Percentiles rank a stretch among this genome's conserved stretches.
Conservation (phyloP, 2,329 filamentous ascomycete species). For the Zalaria sp. region DNA sequence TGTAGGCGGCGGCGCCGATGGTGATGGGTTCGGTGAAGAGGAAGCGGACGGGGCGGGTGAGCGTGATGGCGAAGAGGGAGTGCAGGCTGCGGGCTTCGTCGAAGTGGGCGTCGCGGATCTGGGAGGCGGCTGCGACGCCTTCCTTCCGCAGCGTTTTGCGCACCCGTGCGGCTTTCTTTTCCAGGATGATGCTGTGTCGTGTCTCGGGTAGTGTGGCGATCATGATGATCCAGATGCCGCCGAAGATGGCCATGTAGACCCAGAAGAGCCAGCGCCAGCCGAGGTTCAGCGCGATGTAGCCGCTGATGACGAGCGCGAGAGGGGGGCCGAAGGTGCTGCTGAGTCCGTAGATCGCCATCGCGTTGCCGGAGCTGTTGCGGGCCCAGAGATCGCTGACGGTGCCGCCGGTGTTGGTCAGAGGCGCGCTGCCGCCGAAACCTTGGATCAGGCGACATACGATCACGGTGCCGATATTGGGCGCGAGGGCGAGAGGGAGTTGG, state of each 20-base stretch:
- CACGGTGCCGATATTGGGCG: constrained; percentile 8
- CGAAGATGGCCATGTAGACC: constrained; percentile 13
- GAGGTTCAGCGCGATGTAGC: constrained; percentile 16
- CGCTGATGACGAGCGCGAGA: constrained; percentile 19
- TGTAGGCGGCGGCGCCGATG: constrained; percentile 33
- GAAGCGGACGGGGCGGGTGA: constrained; percentile 34
- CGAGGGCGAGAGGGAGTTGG: constrained; percentile 10
- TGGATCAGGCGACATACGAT: constrained; percentile 17
- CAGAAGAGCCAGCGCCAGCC: constrained; percentile 13
- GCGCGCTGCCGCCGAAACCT: constrained; percentile 18
- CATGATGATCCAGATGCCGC: constrained; percentile 11
- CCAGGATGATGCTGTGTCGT: constrained; percentile 15
- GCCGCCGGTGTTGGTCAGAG: constrained; percentile 20
- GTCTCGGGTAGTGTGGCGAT: constrained; percentile 15
- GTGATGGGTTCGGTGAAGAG: constrained; percentile 33
- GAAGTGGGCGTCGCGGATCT: constrained; percentile 9
- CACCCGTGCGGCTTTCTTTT: constrained; percentile 52
- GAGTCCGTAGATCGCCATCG: constrained; percentile 22
- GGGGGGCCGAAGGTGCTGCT: constrained; percentile 22
- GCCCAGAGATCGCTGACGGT: constrained; percentile 19
- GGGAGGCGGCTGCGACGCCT: constrained; percentile 4
- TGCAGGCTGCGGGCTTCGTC: constrained; percentile 5
- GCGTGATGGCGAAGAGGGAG: constrained; percentile 24
- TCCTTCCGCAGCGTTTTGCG: constrained; percentile 29
- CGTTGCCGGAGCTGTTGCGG: constrained; percentile 16